A percentile compares a stretch with the other conserved stretches of the same genome.
These are phyloP conservation scores for Pseudocercospora fijiensis DNA, from an alignment of 2,329 filamentous ascomycete species.

Conservation along the genomic window DNA sequence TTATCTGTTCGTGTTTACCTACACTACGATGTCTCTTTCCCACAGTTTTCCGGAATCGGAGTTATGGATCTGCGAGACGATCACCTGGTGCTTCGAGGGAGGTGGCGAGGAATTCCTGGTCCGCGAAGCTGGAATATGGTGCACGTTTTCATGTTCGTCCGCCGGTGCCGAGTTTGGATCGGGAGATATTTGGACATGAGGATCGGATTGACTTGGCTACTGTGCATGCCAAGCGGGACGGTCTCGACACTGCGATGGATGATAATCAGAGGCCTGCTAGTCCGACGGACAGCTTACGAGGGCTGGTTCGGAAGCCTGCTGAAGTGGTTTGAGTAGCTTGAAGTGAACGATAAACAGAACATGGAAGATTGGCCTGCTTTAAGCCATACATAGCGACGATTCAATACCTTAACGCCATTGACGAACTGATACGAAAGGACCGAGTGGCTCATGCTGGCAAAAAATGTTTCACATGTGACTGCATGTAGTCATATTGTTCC, in stretches of 20 bases:
- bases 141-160: background rate
- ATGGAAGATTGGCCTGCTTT: too few relatives aligned
- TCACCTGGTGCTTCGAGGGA: background rate
- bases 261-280: background rate
- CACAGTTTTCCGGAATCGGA: background rate
- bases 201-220: background rate
- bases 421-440: too few relatives aligned
- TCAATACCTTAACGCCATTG: too few relatives aligned
- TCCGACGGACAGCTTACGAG: background rate
- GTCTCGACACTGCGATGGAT: background rate
- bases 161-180: background rate
- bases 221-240: background rate
- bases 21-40: constrained; percentile 8
- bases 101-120: background rate
- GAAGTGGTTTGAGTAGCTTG: background rate
- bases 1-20: constrained; percentile 39
- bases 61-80: background rate
- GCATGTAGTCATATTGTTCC: too few relatives aligned
- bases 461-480: too few relatives aligned
- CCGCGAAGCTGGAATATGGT: background rate
- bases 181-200: background rate
- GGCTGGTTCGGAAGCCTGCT: background rate
- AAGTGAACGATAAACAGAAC: too few relatives aligned
- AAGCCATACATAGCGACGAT: too few relatives aligned
- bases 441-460: too few relatives aligned